Conservation (phyloP, 306 rosid species). For the Datisca glomerata region DNA sequence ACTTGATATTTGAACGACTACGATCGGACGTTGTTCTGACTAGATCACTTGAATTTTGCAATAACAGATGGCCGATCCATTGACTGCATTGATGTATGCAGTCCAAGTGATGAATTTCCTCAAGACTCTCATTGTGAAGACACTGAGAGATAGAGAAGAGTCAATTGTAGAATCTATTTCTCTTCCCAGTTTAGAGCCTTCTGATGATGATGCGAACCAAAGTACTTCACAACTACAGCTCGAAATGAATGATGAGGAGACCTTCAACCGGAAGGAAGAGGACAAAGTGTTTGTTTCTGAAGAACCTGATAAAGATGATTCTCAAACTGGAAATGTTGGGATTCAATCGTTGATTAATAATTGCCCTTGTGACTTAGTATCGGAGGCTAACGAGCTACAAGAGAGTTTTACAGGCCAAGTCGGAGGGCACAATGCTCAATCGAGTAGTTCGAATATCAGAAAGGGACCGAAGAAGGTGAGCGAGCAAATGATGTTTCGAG, state of each 20-base stretch:
- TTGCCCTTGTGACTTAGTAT: constrained; percentile 56
- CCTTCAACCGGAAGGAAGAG: constrained; percentile 17
- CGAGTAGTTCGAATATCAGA: constrained; percentile 24
- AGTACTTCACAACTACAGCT: constrained; percentile 37
- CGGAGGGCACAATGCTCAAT: constrained; percentile 34
- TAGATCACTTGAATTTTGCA: too few relatives aligned
- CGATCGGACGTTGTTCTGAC: background rate
- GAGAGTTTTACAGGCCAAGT: constrained; percentile 19
- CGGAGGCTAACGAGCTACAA: constrained; percentile 43
- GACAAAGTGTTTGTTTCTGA: constrained; percentile 24
- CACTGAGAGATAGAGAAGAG: constrained; percentile 70
- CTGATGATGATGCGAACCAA: constrained; percentile 60
- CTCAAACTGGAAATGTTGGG: constrained; percentile 31
- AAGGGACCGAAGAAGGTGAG: constrained; percentile 27
- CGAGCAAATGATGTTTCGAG: constrained; percentile 23
- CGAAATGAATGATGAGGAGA: constrained; percentile 19
- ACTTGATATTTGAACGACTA: background rate
- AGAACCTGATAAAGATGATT: constrained; percentile 41
- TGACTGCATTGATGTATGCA: constrained; percentile 96
- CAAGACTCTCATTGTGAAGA: constrained; percentile 68
- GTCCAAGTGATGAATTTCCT: constrained; percentile 98
- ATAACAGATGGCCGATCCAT: constrained; percentile 97
- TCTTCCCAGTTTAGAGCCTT: constrained; percentile 33
- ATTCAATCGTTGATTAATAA: constrained; percentile 39
- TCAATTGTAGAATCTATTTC: constrained; percentile 47